phyloP scores from a whole-genome alignment of 768 basidiomycete genomes.

The Russula dissimulans region DNA sequence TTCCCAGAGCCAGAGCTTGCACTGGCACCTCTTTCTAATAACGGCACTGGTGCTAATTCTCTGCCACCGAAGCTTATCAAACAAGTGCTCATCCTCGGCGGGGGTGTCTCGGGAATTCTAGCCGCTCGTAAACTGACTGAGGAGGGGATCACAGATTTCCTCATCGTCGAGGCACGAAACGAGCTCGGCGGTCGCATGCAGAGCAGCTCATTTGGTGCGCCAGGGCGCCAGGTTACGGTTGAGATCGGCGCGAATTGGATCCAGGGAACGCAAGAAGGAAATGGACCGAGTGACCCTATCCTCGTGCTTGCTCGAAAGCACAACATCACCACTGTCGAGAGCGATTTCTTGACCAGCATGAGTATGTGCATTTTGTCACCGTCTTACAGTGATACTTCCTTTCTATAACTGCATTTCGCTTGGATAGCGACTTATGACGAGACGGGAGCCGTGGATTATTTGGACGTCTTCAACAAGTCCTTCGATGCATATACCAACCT shows the following conservation, averaged over 20 bases:
- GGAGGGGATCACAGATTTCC: slow-evolving; percentile 44
- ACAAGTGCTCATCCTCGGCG: slow-evolving; percentile 51
- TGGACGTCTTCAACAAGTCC: slow-evolving; percentile 34
- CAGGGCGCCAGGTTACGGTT: slow-evolving; percentile 31
- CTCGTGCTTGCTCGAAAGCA: slow-evolving; percentile 44
- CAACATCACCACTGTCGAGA: slow-evolving; percentile 35
- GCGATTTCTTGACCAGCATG: slow-evolving; percentile 24
- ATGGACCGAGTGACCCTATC: slow-evolving; percentile 48
- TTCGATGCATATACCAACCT: slow-evolving; percentile 31
- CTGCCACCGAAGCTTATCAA: not conserved
- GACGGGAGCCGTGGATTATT: slow-evolving; percentile 38
- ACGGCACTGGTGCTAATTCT: too few species aligned
- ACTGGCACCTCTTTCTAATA: too few species aligned
- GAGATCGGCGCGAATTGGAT: slow-evolving; percentile 36
- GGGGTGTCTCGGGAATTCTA: slow-evolving; percentile 50
- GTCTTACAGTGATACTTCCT: not conserved
- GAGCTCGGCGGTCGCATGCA: slow-evolving; percentile 52
- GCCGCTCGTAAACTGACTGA: slow-evolving; percentile 49
- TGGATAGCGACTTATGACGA: slow-evolving; percentile 41
- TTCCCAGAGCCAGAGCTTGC: not conserved
- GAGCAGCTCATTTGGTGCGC: slow-evolving; percentile 32
- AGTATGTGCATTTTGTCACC: slow-evolving; percentile 24
- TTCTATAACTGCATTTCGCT: not conserved
- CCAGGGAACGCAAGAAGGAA: slow-evolving; percentile 31
- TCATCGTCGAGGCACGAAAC: slow-evolving; percentile 44